Base-by-base conservation (phyloP, 495 filamentous ascomycete species). In the Darksidea phi region DNA sequence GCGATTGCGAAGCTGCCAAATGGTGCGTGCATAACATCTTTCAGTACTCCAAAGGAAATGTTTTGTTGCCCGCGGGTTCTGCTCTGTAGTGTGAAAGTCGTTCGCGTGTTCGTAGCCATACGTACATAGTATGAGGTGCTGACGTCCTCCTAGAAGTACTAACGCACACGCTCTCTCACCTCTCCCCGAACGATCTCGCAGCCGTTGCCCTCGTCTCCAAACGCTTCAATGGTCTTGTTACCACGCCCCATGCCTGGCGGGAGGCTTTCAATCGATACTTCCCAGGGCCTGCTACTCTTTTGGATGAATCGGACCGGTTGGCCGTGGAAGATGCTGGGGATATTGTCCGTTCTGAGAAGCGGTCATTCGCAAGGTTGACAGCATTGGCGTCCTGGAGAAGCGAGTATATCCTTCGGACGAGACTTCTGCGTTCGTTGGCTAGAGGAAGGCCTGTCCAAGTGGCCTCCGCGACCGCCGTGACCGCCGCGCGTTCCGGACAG, bases 191-290 rank as follows among this genome's bases (percentile, higher is more conserved):
- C 49, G 88, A 90, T 6, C 81, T 96, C 48, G 84, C 83, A 6
- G 79, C 86, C 6, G 86, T 93, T 1, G 83, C 90, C 8, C 76
- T 92, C 42, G 91, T 97, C 17, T 96, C 90, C 26, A 85, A 84
- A 67, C 88, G 87, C 50, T 93, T 96, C 72, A 88, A 94, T 71
- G 74, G 77, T 37, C 75, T 97, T 56, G 87, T 95, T 45, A 95
- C 89, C 1, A 89, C 88, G 1, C 91, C 90, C 1, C 90, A 95
- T 73, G 90, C 91, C 2, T 97, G 92, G 92, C 81, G 89, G 47
- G 87, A 86, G 56, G 92, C 91, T 1, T 97, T 97, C 67, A 82
- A 88, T 45, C 88, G 91, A 12, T 93, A 85, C 77, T 97, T 97
- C 70, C 88, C 89, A 0, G 91, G 87, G 0, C 82, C 84, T 4